Evolutionary conservation across 2,329 filamentous ascomycete genomes (phyloP).

Genomic region (Clonostachys rhizophaga): DNA sequence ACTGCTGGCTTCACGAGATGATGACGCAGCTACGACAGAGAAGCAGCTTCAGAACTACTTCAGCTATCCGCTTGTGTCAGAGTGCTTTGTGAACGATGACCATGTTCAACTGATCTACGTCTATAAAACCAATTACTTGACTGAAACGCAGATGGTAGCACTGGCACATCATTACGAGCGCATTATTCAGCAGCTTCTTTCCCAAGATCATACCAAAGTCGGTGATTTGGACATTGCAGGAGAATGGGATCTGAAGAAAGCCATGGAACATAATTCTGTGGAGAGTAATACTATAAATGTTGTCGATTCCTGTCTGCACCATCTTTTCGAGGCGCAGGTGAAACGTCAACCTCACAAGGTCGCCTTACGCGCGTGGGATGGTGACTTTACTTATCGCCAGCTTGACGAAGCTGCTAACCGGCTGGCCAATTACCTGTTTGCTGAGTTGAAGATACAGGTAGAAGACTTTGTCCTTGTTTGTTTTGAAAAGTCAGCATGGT

Average conservation of each 20-base stretch:
- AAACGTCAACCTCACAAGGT: slow-evolving; percentile 2
- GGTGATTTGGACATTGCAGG: not conserved
- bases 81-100: slow-evolving; percentile 1
- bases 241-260: slow-evolving; percentile 1
- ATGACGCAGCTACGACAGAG: not conserved
- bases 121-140: slow-evolving; percentile 2
- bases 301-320: not conserved
- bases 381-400: slow-evolving; percentile 11
- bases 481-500: slow-evolving; percentile 28
- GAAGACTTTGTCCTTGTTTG: slow-evolving; percentile 19
- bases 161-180: slow-evolving; percentile 6
- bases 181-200: slow-evolving; percentile 5
- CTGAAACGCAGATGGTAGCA: slow-evolving; percentile 3
- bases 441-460: slow-evolving; percentile 8
- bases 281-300: not conserved
- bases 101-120: slow-evolving; percentile 1
- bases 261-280: not conserved
- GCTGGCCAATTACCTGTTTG: slow-evolving; percentile 7
- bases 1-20: not conserved
- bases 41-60: slow-evolving; percentile 1
- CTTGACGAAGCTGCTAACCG: slow-evolving; percentile 8
- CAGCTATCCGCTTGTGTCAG: slow-evolving; percentile 3
- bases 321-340: not conserved
- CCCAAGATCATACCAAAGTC: not conserved
- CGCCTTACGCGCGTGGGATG: slow-evolving; percentile 16